Conservation (phyloP, 1,139 yeast genomes). For the Nakaseomyces delphensis region DNA sequence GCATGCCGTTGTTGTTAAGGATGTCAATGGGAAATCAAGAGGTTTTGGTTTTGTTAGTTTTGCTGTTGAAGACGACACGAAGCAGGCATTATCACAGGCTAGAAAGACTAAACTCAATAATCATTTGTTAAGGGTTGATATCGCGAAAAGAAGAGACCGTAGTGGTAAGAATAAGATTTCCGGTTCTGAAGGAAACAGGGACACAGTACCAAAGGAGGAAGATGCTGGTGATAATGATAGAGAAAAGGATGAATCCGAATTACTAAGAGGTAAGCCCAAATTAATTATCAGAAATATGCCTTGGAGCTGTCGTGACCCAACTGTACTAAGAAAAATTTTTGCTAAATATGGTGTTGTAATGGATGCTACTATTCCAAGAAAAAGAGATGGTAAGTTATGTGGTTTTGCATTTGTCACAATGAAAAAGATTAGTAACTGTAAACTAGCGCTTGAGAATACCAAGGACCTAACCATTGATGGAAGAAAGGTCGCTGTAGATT, state of each 20-base stretch:
- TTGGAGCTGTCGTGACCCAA: constrained; percentile 84
- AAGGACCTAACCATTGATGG: constrained; percentile 76
- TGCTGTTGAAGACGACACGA: constrained; percentile 75
- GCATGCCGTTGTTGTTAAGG: constrained; percentile 88
- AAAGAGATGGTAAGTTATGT: constrained; percentile 78
- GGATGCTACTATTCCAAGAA: constrained; percentile 85
- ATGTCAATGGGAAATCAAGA: constrained; percentile 60
- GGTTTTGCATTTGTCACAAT: constrained; percentile 95
- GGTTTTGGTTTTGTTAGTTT: constrained; percentile 97
- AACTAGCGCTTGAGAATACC: constrained; percentile 66
- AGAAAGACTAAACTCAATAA: constrained; percentile 58
- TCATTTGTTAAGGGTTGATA: constrained; percentile 63
- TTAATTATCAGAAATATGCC: constrained; percentile 87
- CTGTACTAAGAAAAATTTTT: constrained; percentile 60
- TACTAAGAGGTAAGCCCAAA: constrained; percentile 68
- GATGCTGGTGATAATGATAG: constrained; percentile 20
- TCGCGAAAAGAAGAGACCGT: constrained; percentile 89
- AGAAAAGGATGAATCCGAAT: constrained; percentile 31
- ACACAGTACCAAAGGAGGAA: constrained; percentile 18
- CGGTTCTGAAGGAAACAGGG: constrained; percentile 15
- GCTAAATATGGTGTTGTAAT: constrained; percentile 75
- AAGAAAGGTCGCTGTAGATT: constrained; percentile 88
- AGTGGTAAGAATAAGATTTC: constrained; percentile 13
- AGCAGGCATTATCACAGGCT: constrained; percentile 62
- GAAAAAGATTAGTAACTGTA: constrained; percentile 73